phyloP scores from a whole-genome alignment of 164 flowering plant species.

The Vitis riparia region DNA sequence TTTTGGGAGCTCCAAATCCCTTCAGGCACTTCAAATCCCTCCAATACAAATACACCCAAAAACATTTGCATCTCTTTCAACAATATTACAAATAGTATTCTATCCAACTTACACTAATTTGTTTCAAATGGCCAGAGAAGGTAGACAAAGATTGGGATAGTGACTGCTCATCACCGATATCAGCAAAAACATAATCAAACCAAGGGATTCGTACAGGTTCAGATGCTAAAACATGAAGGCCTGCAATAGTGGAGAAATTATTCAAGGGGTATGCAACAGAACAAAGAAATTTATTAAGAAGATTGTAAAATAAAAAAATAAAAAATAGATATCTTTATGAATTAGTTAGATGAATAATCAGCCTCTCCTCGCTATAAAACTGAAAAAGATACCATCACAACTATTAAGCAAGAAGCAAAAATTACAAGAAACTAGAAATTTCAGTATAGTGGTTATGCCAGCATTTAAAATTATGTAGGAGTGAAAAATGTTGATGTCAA shows the following conservation, averaged over 20 bases:
- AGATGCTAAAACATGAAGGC: constrained; percentile 78
- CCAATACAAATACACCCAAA: too few species aligned
- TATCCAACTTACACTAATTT: constrained; percentile 69
- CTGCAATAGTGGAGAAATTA: constrained; percentile 38
- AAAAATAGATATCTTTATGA: too few species aligned
- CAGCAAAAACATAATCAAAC: constrained; percentile 91
- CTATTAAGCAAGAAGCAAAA: neutral
- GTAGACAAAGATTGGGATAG: constrained; percentile 88
- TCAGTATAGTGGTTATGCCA: neutral
- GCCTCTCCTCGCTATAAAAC: too few species aligned
- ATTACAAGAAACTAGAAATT: neutral
- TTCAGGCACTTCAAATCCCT: too few species aligned
- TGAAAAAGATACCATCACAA: neutral
- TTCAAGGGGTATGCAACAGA: neutral
- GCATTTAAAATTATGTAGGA: too few species aligned
- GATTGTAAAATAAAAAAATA: too few species aligned
- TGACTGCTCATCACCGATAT: constrained; percentile 97
- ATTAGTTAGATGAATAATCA: too few species aligned
- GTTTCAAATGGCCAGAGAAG: constrained; percentile 91
- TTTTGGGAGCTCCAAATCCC: too few species aligned
- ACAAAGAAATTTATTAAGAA: neutral
- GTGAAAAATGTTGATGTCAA: constrained; percentile 2
- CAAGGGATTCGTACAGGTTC: constrained; percentile 86
- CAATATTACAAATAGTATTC: neutral
- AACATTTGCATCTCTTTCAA: too few species aligned